Evolutionary conservation across 2,329 filamentous ascomycete species (phyloP).

Genomic region (Claviceps pazoutovae): DNA sequence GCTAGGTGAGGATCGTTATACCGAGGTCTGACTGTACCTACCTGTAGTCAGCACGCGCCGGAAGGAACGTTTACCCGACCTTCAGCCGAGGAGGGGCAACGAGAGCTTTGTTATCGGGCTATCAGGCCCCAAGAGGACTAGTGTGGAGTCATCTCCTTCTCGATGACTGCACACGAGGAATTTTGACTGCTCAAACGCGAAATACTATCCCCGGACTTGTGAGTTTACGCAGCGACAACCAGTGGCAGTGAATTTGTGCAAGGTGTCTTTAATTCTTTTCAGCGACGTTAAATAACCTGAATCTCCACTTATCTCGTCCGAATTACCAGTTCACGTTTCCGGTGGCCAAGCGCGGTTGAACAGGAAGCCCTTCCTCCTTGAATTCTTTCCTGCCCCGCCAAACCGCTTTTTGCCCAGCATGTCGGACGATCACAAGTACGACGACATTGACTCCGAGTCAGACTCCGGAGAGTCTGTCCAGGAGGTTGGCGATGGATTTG

Average conservation of each 20-base stretch:
- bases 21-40: no score
- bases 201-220: slow-evolving; percentile 13
- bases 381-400: slow-evolving; percentile 15
- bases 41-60: background rate
- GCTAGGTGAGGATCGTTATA: no score
- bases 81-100: slow-evolving; percentile 22
- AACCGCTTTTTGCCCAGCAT: slow-evolving; percentile 21
- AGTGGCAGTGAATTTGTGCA: background rate
- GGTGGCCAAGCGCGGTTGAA: background rate
- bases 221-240: slow-evolving; percentile 6
- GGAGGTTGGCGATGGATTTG: slow-evolving; percentile 41
- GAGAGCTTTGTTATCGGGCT: slow-evolving; percentile 21
- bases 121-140: slow-evolving; percentile 22
- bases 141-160: slow-evolving; percentile 24
- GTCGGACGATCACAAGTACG: slow-evolving; percentile 49
- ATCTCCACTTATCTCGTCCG: background rate
- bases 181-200: slow-evolving; percentile 25
- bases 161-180: slow-evolving; percentile 27
- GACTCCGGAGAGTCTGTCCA: slow-evolving; percentile 52
- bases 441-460: slow-evolving; percentile 62
- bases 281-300: background rate
- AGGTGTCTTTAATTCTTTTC: background rate
- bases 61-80: slow-evolving; percentile 10
- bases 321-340: background rate
- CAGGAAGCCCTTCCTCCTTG: background rate